phyloP scores from a whole-genome alignment of 306 rosid species.

The Clitoria ternatea region DNA sequence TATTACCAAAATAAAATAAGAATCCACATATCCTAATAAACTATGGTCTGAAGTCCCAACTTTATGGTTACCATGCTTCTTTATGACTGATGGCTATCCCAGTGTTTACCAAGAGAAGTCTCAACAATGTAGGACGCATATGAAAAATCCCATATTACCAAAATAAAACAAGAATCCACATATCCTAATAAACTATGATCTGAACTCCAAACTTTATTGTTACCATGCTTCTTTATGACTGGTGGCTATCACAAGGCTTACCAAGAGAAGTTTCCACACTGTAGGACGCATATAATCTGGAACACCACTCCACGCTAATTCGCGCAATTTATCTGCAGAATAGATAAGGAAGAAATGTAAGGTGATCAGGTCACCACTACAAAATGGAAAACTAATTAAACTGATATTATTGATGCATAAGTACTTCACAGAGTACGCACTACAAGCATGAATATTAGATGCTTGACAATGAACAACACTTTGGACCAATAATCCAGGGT shows the following conservation, averaged over 20 bases:
- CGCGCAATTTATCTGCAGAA: constrained; percentile 81
- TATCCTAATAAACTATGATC: constrained; percentile 6
- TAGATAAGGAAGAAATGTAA: constrained; percentile 22
- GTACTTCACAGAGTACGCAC: not conserved
- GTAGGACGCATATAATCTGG: constrained; percentile 95
- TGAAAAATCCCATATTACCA: not conserved
- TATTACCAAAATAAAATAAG: constrained; percentile 17
- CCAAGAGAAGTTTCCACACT: constrained; percentile 95
- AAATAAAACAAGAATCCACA: constrained; percentile 17
- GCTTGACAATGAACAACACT: not conserved
- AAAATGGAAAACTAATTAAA: constrained; percentile 8
- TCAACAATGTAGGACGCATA: no score
- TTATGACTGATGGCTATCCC: not conserved
- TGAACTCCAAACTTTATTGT: not conserved
- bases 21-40: constrained; percentile 12
- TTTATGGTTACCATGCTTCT: not conserved
- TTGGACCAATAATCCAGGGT: not conserved
- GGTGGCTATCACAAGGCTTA: constrained; percentile 36
- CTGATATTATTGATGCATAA: not conserved
- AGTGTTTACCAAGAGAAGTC: no score
- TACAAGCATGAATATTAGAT: constrained; percentile 4
- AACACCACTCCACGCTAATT: constrained; percentile 93
- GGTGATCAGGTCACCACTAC: not conserved
- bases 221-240: not conserved
- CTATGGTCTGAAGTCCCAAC: not conserved